A percentile compares a stretch with the other conserved stretches of the same genome.
These are phyloP conservation scores for Pseudisothecium myosuroides DNA, from an alignment of 225 moss, liverwort and hornwort species.

Conservation along the genomic window DNA sequence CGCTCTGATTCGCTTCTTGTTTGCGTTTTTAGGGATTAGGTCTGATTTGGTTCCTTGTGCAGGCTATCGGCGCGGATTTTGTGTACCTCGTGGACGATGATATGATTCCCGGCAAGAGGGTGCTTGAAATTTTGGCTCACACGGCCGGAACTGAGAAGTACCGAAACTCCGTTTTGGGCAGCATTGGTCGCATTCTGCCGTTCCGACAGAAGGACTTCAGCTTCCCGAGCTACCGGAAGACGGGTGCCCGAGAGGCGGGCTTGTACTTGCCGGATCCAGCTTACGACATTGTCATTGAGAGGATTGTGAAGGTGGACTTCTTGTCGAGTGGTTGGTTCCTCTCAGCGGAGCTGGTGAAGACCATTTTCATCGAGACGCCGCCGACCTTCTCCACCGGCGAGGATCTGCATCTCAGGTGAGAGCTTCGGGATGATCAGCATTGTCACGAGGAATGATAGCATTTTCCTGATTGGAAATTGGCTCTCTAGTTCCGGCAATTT, in stretches of 20 bases:
- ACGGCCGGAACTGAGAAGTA: constrained; percentile 72
- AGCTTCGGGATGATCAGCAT: not conserved
- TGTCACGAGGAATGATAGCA: too few species aligned
- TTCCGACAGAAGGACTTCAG: constrained; percentile 74
- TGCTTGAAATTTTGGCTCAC: constrained; percentile 73
- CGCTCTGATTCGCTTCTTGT: not conserved
- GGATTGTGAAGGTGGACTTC: constrained; percentile 81
- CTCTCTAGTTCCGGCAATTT: not conserved
- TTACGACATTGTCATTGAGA: constrained; percentile 52
- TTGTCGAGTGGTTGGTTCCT: constrained; percentile 90
- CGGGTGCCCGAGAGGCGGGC: constrained; percentile 60
- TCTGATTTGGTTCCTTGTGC: not conserved
- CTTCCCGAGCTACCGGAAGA: constrained; percentile 82
- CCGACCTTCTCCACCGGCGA: constrained; percentile 89
- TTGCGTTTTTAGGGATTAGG: not conserved
- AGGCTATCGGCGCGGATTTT: constrained; percentile 64
- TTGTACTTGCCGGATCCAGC: constrained; percentile 88
- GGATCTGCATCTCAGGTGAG: constrained; percentile 81
- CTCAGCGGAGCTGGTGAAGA: constrained; percentile 62
- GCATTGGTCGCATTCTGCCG: constrained; percentile 80
- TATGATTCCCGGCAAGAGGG: constrained; percentile 72
- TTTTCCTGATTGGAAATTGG: not conserved
- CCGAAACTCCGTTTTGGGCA: constrained; percentile 64
- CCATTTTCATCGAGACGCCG: constrained; percentile 84
- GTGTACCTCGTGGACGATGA: constrained; percentile 87